phyloP scores from a whole-genome alignment of 352 stramenopile genomes.

The Pythium utonaiense region DNA sequence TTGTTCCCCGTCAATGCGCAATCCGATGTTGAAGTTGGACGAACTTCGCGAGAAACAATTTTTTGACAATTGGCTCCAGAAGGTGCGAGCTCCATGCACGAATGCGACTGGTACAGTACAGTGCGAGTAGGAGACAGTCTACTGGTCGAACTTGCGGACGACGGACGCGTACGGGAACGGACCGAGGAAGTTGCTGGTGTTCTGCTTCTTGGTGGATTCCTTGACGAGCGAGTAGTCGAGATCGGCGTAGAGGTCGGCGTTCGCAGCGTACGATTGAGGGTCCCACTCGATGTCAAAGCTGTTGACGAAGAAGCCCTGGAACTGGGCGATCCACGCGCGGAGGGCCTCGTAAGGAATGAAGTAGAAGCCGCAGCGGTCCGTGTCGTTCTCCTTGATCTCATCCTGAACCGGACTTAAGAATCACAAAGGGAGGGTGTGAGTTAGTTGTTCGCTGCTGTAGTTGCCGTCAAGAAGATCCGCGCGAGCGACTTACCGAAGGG shows the following conservation, averaged over 20 bases:
- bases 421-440: not conserved
- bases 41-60: not conserved
- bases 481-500: constrained; percentile 29
- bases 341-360: constrained; percentile 80
- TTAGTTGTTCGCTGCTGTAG: not conserved
- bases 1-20: not conserved
- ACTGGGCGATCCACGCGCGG: constrained; percentile 72
- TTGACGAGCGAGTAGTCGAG: constrained; percentile 70
- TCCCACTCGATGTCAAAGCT: constrained; percentile 78
- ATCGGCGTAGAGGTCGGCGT: constrained; percentile 41
- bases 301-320: constrained; percentile 82
- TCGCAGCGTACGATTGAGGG: constrained; percentile 58
- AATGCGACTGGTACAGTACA: too few relatives aligned
- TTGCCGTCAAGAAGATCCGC: not conserved
- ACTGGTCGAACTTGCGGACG: constrained; percentile 40
- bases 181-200: constrained; percentile 66
- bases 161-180: constrained; percentile 72
- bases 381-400: constrained; percentile 71
- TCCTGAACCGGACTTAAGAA: constrained; percentile 35
- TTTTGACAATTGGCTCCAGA: not conserved
- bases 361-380: constrained; percentile 76
- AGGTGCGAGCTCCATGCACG: too few relatives aligned
- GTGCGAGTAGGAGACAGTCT: not conserved
- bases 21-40: constrained; percentile 19
- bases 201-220: constrained; percentile 61